These are phyloP conservation scores for Tricholoma hemisulphureum DNA, from an alignment of 768 basidiomycete species.

Conservation along the genomic window DNA sequence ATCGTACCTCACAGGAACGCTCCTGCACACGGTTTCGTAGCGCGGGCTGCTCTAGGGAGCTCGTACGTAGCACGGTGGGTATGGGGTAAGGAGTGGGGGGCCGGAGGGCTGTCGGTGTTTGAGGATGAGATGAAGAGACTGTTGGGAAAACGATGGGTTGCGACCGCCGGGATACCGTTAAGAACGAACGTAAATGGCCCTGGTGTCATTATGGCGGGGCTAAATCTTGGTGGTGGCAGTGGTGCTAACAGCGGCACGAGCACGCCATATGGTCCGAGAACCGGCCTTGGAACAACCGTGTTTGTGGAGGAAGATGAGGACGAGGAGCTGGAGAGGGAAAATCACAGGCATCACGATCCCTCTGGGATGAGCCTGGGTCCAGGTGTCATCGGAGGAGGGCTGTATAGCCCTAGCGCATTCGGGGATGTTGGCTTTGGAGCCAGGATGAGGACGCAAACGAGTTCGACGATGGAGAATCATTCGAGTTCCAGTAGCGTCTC, in stretches of 20 bases:
- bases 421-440: constrained; percentile 35
- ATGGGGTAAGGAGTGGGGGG: constrained; percentile 66
- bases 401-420: constrained; percentile 30
- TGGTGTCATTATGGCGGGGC: constrained; percentile 14
- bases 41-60: constrained; percentile 67
- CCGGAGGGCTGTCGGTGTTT: constrained; percentile 56
- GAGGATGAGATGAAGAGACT: constrained; percentile 79
- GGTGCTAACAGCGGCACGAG: constrained; percentile 65
- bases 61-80: constrained; percentile 86
- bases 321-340: constrained; percentile 60
- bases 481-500: constrained; percentile 29
- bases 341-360: constrained; percentile 24
- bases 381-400: constrained; percentile 27
- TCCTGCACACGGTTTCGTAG: constrained; percentile 66
- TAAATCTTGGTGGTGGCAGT: constrained; percentile 35
- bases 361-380: constrained; percentile 21
- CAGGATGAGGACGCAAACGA: constrained; percentile 56
- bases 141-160: constrained; percentile 72
- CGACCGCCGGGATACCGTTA: constrained; percentile 55
- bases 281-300: constrained; percentile 45
- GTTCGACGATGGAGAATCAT: constrained; percentile 38
- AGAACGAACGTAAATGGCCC: constrained; percentile 59
- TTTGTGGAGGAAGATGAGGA: constrained; percentile 79
- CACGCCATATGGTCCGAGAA: constrained; percentile 61
- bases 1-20: constrained; percentile 70